These are phyloP conservation scores for Penicillium simplicissimum DNA, from an alignment of 495 filamentous ascomycete species.

Conservation along the genomic window DNA sequence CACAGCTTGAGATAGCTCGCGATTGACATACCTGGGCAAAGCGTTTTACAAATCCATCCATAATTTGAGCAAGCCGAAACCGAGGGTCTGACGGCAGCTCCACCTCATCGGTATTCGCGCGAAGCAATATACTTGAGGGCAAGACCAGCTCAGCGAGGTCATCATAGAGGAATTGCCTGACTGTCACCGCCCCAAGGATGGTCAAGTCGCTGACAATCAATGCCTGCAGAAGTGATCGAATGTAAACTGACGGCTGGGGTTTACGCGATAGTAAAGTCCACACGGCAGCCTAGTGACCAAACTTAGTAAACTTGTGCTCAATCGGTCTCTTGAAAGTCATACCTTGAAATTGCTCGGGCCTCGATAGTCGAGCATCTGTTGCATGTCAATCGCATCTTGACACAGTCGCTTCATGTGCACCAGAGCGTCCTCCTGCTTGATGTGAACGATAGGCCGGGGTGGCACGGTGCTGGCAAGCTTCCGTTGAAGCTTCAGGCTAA, in stretches of 20 bases:
- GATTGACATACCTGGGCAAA: conserved; percentile 54
- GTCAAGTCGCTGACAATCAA: conserved; percentile 71
- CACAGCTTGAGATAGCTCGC: neutral
- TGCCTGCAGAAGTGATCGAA: conserved; percentile 76
- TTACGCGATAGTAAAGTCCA: conserved; percentile 73
- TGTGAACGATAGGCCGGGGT: conserved; percentile 82
- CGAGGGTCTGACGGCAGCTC: conserved; percentile 77
- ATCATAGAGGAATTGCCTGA: conserved; percentile 73
- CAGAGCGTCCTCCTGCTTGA: conserved; percentile 70
- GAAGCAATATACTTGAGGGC: conserved; percentile 67
- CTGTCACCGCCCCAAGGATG: conserved; percentile 63
- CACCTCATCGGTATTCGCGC: conserved; percentile 69
- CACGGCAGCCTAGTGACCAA: conserved; percentile 53
- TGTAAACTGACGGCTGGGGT: conserved; percentile 80
- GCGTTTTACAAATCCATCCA: conserved; percentile 78
- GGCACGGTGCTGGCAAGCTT: conserved; percentile 89
- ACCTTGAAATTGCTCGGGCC: conserved; percentile 65
- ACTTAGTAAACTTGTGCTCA: neutral
- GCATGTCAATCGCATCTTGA: conserved; percentile 68
- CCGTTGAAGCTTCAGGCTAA: conserved; percentile 88
- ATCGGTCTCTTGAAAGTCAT: conserved; percentile 18
- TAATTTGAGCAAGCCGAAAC: conserved; percentile 70
- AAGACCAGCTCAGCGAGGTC: conserved; percentile 77
- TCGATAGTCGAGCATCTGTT: conserved; percentile 65
- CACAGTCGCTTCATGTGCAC: conserved; percentile 68